A percentile compares a stretch with the other conserved stretches of the same genome.
phyloP scores from a whole-genome alignment of 805 yeast genomes.

The Spencermartinsiella europaea region DNA sequence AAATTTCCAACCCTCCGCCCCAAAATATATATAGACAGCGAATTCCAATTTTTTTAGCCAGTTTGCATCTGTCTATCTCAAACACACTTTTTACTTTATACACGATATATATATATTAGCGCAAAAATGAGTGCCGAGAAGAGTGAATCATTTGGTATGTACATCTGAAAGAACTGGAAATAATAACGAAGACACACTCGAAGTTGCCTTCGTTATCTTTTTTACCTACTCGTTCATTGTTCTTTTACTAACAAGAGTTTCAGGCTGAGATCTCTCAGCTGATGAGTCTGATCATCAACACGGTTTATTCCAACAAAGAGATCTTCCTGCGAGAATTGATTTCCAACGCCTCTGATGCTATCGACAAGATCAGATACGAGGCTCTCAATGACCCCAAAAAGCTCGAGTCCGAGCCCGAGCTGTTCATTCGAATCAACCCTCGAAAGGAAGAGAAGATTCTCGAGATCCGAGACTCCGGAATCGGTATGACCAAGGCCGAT shows the following conservation, averaged over 20 bases:
- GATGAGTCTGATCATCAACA: constrained; percentile 99
- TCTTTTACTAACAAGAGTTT: constrained; percentile 44
- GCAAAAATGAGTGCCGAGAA: constrained; percentile 32
- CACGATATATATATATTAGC: background rate
- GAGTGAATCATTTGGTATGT: constrained; percentile 38
- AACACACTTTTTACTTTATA: too few species aligned
- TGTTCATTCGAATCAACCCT: constrained; percentile 97
- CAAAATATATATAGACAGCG: background rate
- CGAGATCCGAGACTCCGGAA: constrained; percentile 99
- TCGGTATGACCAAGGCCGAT: constrained; percentile 99
- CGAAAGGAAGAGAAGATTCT: constrained; percentile 88
- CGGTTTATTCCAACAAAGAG: constrained; percentile 99
- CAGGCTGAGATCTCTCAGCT: constrained; percentile 99
- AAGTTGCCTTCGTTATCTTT: too few species aligned
- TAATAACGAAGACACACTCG: too few species aligned
- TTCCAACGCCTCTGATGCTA: constrained; percentile 98
- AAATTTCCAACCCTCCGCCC: background rate
- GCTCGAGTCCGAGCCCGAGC: constrained; percentile 92
- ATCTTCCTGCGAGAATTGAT: constrained; percentile 98
- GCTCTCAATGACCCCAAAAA: constrained; percentile 87
- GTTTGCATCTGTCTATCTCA: too few species aligned
- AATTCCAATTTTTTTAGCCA: constrained; percentile 5
- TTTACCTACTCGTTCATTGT: too few species aligned
- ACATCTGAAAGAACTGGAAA: too few species aligned
- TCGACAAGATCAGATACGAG: constrained; percentile 97